Evolutionary conservation across 257 asterid genomes (phyloP), one percentile per base, ranked within the genome.

Genomic region (Coffea canephora): DNA sequence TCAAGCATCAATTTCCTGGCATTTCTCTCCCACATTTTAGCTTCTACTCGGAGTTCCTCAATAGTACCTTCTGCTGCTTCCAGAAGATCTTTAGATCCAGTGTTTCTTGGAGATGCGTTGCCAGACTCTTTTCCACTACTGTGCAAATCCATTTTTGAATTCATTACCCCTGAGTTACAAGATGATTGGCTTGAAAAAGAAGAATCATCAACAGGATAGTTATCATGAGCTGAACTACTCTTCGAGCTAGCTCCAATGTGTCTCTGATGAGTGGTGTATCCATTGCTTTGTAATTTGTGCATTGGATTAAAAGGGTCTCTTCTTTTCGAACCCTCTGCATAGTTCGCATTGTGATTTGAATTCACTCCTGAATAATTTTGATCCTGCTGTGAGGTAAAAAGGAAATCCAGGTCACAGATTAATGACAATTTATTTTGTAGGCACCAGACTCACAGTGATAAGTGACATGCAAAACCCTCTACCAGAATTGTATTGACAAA

Each of bases 21-120:
- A 76, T 92, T 93, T 85, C 97, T 91, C 89, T 95, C 98, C 98
- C 98, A 95, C 97, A 92, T 93, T 69, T 93, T 91, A 84, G 99
- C 97, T 89, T 91, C 97, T 78, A 89, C 91, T 13, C 93, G 91
- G 61, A 95, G 91, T 79, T 95, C 96, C 69, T 89, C 94, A 75
- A 90, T 91, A 6, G 94, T 84, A 55, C 78, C 88, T 87, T 91
- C 97, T 68, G 93, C 97, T 78, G 86, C 93, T 85, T 91, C 97
- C 65, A 86, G 89, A 77, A 86, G 93, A 79, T 79, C 83, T 46
- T 76, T 87, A 70, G 93, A 88, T 77, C 87, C 87, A 45, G 72
- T 54, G 71, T 82, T 86, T 34, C 69, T 49, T 69, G 50, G 66
- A 15, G 90, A 86, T 27, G 87, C 81, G 80, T 84, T 74, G 74